Evolutionary conservation across 116 monocot species (phyloP), one percentile per base, ranked within the genome.

Genomic region (Dioscorea cayenensis): DNA sequence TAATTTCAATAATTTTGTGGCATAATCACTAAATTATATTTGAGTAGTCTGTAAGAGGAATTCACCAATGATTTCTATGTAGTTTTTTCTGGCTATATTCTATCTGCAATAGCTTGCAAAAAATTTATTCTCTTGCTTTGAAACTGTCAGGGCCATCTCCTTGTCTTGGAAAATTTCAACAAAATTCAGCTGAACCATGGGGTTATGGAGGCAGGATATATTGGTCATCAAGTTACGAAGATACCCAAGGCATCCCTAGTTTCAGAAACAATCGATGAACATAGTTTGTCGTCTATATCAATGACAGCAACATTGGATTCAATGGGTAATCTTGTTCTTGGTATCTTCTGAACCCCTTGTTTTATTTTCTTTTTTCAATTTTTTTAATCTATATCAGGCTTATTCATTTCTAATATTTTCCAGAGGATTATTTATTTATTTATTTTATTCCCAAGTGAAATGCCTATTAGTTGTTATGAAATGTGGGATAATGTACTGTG

Each of bases 181-280:
- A 81, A 81, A 48, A 72, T 95, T 60, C 84, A 79, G 49, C 75
- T 95, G 23, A 89, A 95, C 75, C 89, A 95, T 86, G 91, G 81
- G 14, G 71, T 89, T 19, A 95, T 95, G 95, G 95, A 95, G 82
- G 73, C 81, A n/a, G 95, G 95, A 59, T 95, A 95, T 71, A 76
- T 89, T 37, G 75, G 73, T 72, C 86, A 95, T 81, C 81, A 89
- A 77, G 60, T 64, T 79, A 75, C 69, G 51, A 79, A 63, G 27
- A 69, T 17, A 28, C 28, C 63, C 4, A 3, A 58, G 17, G 60
- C 13, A 50, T 63, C 75, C 21, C 37, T 63, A 7, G 7, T 63
- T 73, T 66, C 74, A 28, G 72, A 64, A 28, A 38, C 59, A 50
- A 37, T 49, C 65, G 80, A 77, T 76, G 78, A 74, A 36, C 70